Conservation (phyloP, 768 basidiomycete species). For the Boletus tomentosulus region DNA sequence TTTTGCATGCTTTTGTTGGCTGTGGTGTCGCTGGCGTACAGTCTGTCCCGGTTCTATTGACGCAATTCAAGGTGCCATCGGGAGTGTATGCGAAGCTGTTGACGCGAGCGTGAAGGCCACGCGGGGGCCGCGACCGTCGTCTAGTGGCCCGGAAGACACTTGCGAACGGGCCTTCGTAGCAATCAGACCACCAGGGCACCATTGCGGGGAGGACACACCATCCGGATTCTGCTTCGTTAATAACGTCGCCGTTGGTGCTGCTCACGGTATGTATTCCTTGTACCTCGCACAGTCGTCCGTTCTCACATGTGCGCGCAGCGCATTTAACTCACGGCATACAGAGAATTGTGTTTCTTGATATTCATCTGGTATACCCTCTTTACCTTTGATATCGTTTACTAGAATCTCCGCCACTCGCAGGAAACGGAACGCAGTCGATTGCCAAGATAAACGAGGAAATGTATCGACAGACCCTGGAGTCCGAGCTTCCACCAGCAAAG, state of each 20-base stretch:
- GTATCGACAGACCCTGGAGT: no score
- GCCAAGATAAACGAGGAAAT: no score
- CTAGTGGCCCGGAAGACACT: slow-evolving; percentile 4
- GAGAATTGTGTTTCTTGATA: no score
- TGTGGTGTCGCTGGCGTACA: neutral
- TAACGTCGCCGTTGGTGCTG: slow-evolving; percentile 86
- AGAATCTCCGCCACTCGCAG: no score
- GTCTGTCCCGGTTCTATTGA: slow-evolving; percentile 63
- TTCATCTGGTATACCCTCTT: no score
- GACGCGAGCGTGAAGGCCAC: slow-evolving; percentile 33
- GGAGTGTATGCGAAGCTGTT: slow-evolving; percentile 83
- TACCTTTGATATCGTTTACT: no score
- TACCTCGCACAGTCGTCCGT: no score
- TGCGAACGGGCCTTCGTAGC: slow-evolving; percentile 68
- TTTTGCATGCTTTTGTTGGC: neutral
- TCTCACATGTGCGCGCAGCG: no score
- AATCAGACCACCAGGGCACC: slow-evolving; percentile 89
- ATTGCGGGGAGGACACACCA: slow-evolving; percentile 87
- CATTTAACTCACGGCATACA: no score
- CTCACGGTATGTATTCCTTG: slow-evolving; percentile 60
- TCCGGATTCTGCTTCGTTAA: slow-evolving; percentile 96
- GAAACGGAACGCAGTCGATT: no score
- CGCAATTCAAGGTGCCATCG: slow-evolving; percentile 78
- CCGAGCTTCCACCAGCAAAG: no score
- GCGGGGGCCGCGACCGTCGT: slow-evolving; percentile 11